Conservation (phyloP, 192 early-diverging fungal species). For the Backusella psychrophila region DNA sequence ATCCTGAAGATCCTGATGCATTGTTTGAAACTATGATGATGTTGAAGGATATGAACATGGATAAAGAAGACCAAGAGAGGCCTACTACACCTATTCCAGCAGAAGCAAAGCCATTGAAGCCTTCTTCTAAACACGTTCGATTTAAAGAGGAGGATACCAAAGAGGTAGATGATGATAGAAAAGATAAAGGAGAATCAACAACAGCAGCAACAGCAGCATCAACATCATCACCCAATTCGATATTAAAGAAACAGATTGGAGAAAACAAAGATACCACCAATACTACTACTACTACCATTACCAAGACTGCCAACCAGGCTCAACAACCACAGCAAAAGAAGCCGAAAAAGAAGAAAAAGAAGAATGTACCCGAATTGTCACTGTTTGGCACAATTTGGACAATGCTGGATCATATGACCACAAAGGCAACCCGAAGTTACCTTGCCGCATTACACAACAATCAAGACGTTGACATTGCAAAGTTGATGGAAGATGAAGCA, state of each 20-base stretch:
- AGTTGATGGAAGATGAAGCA: not conserved
- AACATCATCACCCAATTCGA: not conserved
- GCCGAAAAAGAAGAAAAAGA: conserved; percentile 17
- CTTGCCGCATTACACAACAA: conserved; percentile 6
- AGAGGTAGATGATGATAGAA: not conserved
- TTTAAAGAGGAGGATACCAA: not conserved
- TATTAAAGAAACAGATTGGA: not conserved
- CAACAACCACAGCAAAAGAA: not conserved
- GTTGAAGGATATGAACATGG: conserved; percentile 31
- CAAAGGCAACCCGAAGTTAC: conserved; percentile 25
- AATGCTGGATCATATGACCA: conserved; percentile 36
- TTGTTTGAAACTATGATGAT: conserved; percentile 38
- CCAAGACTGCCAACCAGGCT: not conserved
- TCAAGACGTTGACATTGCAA: not conserved
- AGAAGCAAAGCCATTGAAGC: not conserved
- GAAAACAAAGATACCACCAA: conserved; percentile 2
- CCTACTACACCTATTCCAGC: not conserved
- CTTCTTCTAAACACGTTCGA: not conserved
- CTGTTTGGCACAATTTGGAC: conserved; percentile 47
- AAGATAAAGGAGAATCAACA: not conserved
- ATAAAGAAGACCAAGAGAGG: conserved; percentile 6
- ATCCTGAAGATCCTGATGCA: conserved; percentile 9
- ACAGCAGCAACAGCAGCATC: not conserved
- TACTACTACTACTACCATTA: not conserved
- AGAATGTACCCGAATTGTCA: conserved; percentile 29